Percentiles rank a stretch among this genome's conserved stretches.
Conservation (phyloP, 2,329 filamentous ascomycete species). For the Colletotrichum cordylinicola region DNA sequence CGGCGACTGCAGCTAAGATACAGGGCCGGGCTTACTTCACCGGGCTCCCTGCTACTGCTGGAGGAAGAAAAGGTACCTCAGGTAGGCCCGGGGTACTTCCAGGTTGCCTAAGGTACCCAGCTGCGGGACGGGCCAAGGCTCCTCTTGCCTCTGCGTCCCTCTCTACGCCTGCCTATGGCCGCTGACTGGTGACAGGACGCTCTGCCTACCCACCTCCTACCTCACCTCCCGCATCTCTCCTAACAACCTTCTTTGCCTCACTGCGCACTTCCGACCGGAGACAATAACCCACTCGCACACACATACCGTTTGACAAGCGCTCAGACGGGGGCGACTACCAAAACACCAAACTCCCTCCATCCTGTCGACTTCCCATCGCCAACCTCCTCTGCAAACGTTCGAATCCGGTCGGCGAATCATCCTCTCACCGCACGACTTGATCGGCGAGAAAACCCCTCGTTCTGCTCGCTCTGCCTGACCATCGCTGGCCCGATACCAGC, state of each 20-base stretch:
- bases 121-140: background rate
- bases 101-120: background rate
- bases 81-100: background rate
- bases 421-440: background rate
- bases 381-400: background rate
- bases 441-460: background rate
- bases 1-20: background rate
- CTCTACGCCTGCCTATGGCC: background rate
- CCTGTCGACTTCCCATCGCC: slow-evolving; percentile 7
- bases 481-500: slow-evolving; percentile 12
- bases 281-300: slow-evolving; percentile 12
- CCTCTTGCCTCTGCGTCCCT: background rate
- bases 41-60: background rate
- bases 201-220: background rate
- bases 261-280: slow-evolving; percentile 14
- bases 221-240: slow-evolving; percentile 7
- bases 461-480: background rate
- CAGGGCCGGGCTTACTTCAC: background rate
- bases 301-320: slow-evolving; percentile 23
- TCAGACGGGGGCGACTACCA: slow-evolving; percentile 20
- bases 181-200: background rate
- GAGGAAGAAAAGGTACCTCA: background rate
- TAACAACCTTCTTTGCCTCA: slow-evolving; percentile 5
- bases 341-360: slow-evolving; percentile 16
- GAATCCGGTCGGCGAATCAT: background rate